These are phyloP conservation scores for Amanita phalloides DNA, from an alignment of 768 basidiomycete species.

Conservation along the genomic window DNA sequence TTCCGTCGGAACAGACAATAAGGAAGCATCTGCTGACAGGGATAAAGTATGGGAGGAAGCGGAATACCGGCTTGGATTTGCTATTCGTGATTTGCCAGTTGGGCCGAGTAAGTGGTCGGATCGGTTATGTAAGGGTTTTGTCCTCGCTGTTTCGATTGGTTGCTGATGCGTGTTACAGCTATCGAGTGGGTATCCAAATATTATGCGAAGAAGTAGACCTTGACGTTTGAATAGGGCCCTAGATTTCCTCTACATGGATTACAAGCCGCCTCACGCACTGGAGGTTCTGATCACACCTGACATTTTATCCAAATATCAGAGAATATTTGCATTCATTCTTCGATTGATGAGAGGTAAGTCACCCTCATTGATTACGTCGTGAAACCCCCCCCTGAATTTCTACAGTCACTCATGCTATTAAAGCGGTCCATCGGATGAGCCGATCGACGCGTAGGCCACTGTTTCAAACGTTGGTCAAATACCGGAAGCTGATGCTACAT, in stretches of 20 bases:
- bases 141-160: constrained; percentile 2
- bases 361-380: neutral
- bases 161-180: constrained; percentile 26
- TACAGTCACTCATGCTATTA: constrained; percentile 57
- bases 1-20: constrained; percentile 39
- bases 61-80: constrained; percentile 73
- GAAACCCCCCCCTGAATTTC: constrained; percentile 2
- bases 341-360: constrained; percentile 64
- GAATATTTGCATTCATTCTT: constrained; percentile 72
- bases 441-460: constrained; percentile 29
- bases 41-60: constrained; percentile 43
- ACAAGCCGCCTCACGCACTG: constrained; percentile 76
- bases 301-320: constrained; percentile 77
- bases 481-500: constrained; percentile 45
- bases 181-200: constrained; percentile 23
- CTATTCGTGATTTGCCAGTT: constrained; percentile 60
- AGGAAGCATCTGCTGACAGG: constrained; percentile 10
- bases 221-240: constrained; percentile 44
- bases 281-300: constrained; percentile 60
- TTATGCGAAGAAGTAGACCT: constrained; percentile 1
- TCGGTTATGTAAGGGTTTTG: constrained; percentile 56
- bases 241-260: constrained; percentile 86
- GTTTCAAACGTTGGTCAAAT: constrained; percentile 47
- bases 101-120: constrained; percentile 69
- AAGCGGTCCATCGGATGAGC: constrained; percentile 57